A percentile compares a stretch with the other conserved stretches of the same genome.
Evolutionary conservation across 2,329 filamentous ascomycete genomes (phyloP).

Genomic region (Hymenoscyphus linearis): DNA sequence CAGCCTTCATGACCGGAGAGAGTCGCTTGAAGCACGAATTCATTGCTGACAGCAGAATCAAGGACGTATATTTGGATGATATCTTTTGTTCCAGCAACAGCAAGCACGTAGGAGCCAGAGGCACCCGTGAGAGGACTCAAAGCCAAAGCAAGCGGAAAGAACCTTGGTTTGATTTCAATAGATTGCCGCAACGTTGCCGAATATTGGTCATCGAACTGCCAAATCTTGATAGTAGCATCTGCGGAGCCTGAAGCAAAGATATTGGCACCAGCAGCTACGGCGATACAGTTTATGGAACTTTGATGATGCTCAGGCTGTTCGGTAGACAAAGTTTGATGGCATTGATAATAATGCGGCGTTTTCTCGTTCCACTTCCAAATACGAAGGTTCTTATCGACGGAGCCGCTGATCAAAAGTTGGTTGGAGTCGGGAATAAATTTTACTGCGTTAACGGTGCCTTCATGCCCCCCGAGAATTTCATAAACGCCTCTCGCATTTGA

Average conservation of each 20-base stretch:
- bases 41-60: slow-evolving; percentile 34
- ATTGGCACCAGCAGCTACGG: slow-evolving; percentile 31
- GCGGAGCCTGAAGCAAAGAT: slow-evolving; percentile 74
- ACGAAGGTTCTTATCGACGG: slow-evolving; percentile 71
- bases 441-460: slow-evolving; percentile 74
- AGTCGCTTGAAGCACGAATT: slow-evolving; percentile 69
- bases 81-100: slow-evolving; percentile 78
- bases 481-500: slow-evolving; percentile 49
- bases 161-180: slow-evolving; percentile 68
- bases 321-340: slow-evolving; percentile 50
- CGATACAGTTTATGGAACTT: slow-evolving; percentile 69
- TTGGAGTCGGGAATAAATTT: slow-evolving; percentile 60
- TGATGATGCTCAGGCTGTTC: slow-evolving; percentile 48
- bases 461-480: slow-evolving; percentile 68
- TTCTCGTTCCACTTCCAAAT: slow-evolving; percentile 57
- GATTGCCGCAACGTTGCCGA: slow-evolving; percentile 58
- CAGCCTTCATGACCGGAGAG: slow-evolving; percentile 90
- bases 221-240: slow-evolving; percentile 68
- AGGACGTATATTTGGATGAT: slow-evolving; percentile 76
- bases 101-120: slow-evolving; percentile 58
- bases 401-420: slow-evolving; percentile 68
- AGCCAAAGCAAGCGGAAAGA: slow-evolving; percentile 75
- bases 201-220: slow-evolving; percentile 51
- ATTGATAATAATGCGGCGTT: slow-evolving; percentile 25
- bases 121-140: slow-evolving; percentile 52